A percentile compares a stretch with the other conserved stretches of the same genome.
Evolutionary conservation across 2,329 filamentous ascomycete genomes (phyloP).

Genomic region (Pestalotiopsis sp.): DNA sequence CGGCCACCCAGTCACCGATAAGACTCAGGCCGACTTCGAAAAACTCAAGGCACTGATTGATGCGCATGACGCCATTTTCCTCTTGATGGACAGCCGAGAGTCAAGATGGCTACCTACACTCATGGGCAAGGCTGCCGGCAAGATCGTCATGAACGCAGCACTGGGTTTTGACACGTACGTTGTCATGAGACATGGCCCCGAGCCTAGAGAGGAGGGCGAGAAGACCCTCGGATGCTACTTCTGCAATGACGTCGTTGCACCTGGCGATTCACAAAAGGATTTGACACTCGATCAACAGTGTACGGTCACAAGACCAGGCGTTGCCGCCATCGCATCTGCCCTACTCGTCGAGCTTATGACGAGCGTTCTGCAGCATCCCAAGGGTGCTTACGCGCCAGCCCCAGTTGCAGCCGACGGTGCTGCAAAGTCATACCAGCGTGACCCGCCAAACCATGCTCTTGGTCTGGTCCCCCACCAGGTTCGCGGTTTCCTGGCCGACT

Average conservation of each 20-base stretch:
- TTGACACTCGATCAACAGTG: conserved; percentile 97
- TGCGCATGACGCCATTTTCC: conserved; percentile 87
- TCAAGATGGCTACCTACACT: conserved; percentile 94
- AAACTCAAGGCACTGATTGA: conserved; percentile 75
- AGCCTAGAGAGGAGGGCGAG: conserved; percentile 55
- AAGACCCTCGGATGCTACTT: conserved; percentile 92
- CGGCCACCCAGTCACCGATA: conserved; percentile 83
- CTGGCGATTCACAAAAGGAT: conserved; percentile 91
- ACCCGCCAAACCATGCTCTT: conserved; percentile 61
- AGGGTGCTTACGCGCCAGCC: conserved; percentile 64
- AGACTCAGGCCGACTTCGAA: conserved; percentile 74
- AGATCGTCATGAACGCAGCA: conserved; percentile 96
- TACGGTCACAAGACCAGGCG: conserved; percentile 91
- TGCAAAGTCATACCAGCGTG: conserved; percentile 50
- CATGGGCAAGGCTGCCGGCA: conserved; percentile 90
- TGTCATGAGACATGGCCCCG: conserved; percentile 91
- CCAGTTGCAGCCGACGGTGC: conserved; percentile 43
- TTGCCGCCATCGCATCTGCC: conserved; percentile 89
- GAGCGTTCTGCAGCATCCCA: conserved; percentile 84
- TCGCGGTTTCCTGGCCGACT: conserved; percentile 75
- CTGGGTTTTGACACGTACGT: conserved; percentile 96
- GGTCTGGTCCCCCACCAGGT: conserved; percentile 80
- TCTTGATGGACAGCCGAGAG: conserved; percentile 97
- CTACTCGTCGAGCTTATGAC: conserved; percentile 88
- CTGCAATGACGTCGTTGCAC: conserved; percentile 96